Conservation (phyloP, 441 rosid species). For the Arabidopsis hybrid region DNA sequence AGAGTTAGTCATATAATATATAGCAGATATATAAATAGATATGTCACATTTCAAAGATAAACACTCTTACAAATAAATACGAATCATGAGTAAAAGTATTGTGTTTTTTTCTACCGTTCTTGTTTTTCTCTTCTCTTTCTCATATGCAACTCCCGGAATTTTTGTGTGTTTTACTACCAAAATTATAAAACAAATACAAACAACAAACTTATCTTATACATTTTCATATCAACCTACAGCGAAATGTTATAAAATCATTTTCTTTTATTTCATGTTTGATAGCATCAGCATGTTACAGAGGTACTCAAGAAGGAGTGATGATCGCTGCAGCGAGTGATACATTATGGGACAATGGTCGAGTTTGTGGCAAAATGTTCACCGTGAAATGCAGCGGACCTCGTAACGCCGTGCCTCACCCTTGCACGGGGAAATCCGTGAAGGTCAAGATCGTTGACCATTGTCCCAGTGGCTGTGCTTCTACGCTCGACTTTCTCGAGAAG, state of each 20-base stretch:
- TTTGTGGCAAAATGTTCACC: conserved; percentile 49
- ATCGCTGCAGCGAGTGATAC: conserved; percentile 55
- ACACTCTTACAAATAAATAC: neutral
- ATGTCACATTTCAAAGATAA: conserved; percentile 3
- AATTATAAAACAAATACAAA: neutral
- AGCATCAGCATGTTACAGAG: conserved; percentile 54
- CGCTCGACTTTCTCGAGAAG: conserved; percentile 56
- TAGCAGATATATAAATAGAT: neutral
- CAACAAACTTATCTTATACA: neutral
- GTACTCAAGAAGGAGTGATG: conserved; percentile 47
- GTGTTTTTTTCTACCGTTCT: neutral
- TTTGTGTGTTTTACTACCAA: neutral
- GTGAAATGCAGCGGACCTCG: conserved; percentile 46
- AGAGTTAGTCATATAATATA: neutral
- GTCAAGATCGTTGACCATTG: conserved; percentile 55
- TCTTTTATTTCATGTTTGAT: conserved; percentile 10
- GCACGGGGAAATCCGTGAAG: conserved; percentile 43
- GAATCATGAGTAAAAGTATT: conserved; percentile 3
- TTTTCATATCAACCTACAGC: neutral
- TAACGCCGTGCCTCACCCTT: conserved; percentile 51
- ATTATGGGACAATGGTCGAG: conserved; percentile 50
- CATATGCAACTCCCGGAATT: conserved; percentile 38
- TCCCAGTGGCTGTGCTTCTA: conserved; percentile 44
- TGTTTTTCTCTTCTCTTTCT: conserved; percentile 24
- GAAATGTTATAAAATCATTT: neutral